Conservation (phyloP, 805 yeast genomes). For the Candida railenensis region DNA sequence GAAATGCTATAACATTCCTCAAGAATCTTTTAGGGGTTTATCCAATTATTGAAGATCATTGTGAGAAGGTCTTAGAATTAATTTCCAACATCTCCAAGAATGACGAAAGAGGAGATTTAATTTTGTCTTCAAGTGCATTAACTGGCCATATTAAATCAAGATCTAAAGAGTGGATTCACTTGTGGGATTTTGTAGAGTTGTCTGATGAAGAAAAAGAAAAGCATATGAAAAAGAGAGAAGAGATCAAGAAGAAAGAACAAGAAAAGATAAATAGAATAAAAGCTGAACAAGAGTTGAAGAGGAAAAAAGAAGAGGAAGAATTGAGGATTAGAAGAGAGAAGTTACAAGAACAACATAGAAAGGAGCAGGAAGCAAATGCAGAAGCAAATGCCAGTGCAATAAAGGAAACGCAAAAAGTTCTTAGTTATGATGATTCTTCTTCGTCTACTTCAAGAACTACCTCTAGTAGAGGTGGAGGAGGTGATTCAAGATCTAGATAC, state of each 20-base stretch:
- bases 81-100: conserved; percentile 46
- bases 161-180: conserved; percentile 46
- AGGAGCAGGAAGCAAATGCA: conserved; percentile 7
- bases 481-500: conserved; percentile 20
- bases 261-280: conserved; percentile 5
- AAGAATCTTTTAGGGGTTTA: conserved; percentile 62
- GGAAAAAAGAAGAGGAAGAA: conserved; percentile 11
- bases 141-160: conserved; percentile 63
- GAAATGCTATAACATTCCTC: conserved; percentile 76
- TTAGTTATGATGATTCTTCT: conserved; percentile 20
- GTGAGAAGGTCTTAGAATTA: conserved; percentile 47
- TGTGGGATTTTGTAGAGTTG: conserved; percentile 58
- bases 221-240: conserved; percentile 23
- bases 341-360: conserved; percentile 5
- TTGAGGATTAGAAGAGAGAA: conserved; percentile 7
- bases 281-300: conserved; percentile 1
- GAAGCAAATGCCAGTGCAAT: conserved; percentile 10
- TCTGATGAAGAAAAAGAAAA: conserved; percentile 39
- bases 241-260: conserved; percentile 14
- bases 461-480: conserved; percentile 11
- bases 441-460: conserved; percentile 10
- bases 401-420: conserved; percentile 6
- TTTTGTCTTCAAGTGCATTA: conserved; percentile 71
- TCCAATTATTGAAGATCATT: conserved; percentile 69
- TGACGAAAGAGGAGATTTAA: conserved; percentile 79